These are phyloP conservation scores for Poa annua DNA, from an alignment of 176 grass and related monocot genomes.

Conservation along the genomic window DNA sequence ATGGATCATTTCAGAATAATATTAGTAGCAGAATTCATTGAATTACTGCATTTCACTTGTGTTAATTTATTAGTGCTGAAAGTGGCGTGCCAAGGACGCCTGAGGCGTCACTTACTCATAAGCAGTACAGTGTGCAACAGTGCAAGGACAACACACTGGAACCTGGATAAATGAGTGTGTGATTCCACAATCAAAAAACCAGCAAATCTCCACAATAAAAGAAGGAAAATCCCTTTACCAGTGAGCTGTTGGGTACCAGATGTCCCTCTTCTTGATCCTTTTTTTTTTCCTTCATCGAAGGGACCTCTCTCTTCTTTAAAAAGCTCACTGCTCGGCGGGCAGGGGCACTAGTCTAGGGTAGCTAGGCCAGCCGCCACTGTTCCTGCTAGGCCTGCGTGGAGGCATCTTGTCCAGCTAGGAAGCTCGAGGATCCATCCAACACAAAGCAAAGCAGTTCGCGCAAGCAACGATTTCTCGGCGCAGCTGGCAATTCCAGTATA, in stretches of 20 bases:
- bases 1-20: no score
- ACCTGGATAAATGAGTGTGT: background rate
- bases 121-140: background rate
- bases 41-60: no score
- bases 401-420: conserved; percentile 86
- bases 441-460: conserved; percentile 42
- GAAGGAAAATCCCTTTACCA: background rate
- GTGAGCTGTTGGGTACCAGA: background rate
- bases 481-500: conserved; percentile 11
- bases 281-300: no score
- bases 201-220: background rate
- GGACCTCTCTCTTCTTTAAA: background rate
- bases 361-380: conserved; percentile 23
- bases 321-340: background rate
- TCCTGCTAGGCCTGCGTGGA: conserved; percentile 33
- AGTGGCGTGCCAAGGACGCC: background rate
- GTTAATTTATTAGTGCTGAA: background rate
- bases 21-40: no score
- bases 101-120: background rate
- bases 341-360: background rate
- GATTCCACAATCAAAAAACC: background rate
- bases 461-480: background rate
- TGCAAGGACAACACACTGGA: background rate
- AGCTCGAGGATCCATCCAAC: conserved; percentile 54
- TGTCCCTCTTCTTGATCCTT: no score